Evolutionary conservation across 306 rosid genomes (phyloP).

Genomic region (Parietaria judaica): DNA sequence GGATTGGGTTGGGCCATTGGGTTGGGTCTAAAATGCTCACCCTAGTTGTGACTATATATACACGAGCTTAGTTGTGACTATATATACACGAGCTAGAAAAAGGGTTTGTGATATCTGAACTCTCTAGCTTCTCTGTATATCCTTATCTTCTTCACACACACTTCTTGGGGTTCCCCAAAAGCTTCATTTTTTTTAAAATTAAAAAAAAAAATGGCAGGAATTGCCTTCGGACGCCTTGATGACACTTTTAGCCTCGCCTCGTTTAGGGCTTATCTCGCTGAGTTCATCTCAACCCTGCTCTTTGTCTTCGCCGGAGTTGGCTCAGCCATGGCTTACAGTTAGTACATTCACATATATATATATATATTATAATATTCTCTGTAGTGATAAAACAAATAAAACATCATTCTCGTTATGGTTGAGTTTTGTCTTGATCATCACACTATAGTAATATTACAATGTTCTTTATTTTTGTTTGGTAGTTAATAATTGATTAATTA

Average conservation of each 20-base stretch:
- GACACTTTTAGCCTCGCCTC: slow-evolving; percentile 70
- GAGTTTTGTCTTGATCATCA: too few species aligned
- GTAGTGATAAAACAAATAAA: too few species aligned
- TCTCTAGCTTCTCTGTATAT: not conserved
- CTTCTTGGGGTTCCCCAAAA: slow-evolving; percentile 4
- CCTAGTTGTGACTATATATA: too few species aligned
- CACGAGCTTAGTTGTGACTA: too few species aligned
- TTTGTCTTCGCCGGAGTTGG: slow-evolving; percentile 93
- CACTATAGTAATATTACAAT: too few species aligned
- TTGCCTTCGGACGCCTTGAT: slow-evolving; percentile 64
- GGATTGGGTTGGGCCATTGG: too few species aligned
- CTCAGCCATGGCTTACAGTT: slow-evolving; percentile 75
- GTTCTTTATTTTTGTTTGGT: not conserved
- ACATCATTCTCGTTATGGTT: too few species aligned
- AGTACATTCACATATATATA: slow-evolving; percentile 8
- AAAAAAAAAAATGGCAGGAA: slow-evolving; percentile 48
- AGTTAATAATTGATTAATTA: too few species aligned
- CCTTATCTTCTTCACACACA: slow-evolving; percentile 11
- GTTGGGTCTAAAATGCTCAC: too few species aligned
- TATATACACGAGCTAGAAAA: slow-evolving; percentile 29
- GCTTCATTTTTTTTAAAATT: not conserved
- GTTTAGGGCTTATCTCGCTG: slow-evolving; percentile 69
- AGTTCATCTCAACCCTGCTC: slow-evolving; percentile 85
- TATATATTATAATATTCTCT: too few species aligned
- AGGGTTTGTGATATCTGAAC: slow-evolving; percentile 26